Evolutionary conservation across 1,284 basidiomycete genomes (phyloP).

Genomic region (Sparassis latifolia): DNA sequence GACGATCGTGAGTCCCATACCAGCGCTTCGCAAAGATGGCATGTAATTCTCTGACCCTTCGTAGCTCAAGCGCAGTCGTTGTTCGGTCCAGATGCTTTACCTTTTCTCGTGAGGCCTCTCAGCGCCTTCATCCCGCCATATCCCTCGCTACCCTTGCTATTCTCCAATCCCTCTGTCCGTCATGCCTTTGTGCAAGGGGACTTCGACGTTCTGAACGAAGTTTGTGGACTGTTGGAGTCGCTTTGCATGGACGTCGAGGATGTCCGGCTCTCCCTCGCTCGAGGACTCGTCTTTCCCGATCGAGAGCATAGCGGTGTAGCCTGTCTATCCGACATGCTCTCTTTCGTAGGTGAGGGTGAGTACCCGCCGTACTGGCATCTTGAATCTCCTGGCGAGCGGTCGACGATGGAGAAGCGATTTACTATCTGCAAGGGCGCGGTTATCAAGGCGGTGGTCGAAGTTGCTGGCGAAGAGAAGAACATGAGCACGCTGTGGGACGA

Average conservation of each 20-base stretch:
- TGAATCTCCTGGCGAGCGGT: slow-evolving; percentile 25
- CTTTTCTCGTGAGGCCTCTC: slow-evolving; percentile 54
- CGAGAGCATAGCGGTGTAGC: slow-evolving; percentile 47
- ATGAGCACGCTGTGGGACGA: slow-evolving; percentile 69
- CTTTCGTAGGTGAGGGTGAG: slow-evolving; percentile 65
- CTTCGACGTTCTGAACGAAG: slow-evolving; percentile 66
- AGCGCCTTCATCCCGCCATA: slow-evolving; percentile 51
- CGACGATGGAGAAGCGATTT: slow-evolving; percentile 61
- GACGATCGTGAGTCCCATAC: slow-evolving; percentile 13
- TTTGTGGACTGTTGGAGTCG: slow-evolving; percentile 69
- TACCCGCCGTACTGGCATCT: slow-evolving; percentile 58
- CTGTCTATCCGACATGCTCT: slow-evolving; percentile 56
- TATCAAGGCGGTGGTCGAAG: slow-evolving; percentile 80
- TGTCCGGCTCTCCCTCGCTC: slow-evolving; percentile 62
- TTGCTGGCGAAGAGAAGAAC: slow-evolving; percentile 78
- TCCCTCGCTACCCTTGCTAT: slow-evolving; percentile 31
- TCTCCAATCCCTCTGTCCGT: slow-evolving; percentile 37
- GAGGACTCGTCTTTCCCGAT: slow-evolving; percentile 51
- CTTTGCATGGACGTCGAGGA: slow-evolving; percentile 71
- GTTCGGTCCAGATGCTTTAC: slow-evolving; percentile 56
- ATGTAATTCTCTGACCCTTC: neutral
- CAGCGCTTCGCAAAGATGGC: neutral
- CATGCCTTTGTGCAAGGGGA: slow-evolving; percentile 57
- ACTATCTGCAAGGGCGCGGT: slow-evolving; percentile 79
- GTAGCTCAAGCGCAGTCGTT: slow-evolving; percentile 40